Evolutionary conservation across 2,329 filamentous ascomycete genomes (phyloP).

Genomic region (Ophiocordyceps australis): DNA sequence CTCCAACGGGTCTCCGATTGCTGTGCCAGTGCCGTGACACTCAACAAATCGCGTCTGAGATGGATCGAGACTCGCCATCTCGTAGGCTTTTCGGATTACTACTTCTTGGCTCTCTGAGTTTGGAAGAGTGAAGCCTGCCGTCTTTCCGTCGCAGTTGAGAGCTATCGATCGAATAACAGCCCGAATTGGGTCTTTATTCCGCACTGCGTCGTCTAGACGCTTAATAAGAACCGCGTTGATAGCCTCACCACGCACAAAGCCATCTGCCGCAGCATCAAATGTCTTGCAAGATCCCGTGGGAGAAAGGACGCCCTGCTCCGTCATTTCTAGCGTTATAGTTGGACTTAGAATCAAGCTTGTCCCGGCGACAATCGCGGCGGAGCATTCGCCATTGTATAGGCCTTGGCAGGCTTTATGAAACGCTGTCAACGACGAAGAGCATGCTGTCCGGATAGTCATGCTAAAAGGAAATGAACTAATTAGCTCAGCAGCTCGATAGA

Average conservation of each 20-base stretch:
- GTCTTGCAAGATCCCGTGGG: conserved; percentile 10
- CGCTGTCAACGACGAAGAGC: conserved; percentile 10
- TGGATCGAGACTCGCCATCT: conserved; percentile 4
- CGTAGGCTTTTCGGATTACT: conserved; percentile 12
- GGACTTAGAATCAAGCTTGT: conserved; percentile 6
- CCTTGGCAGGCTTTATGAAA: conserved; percentile 10
- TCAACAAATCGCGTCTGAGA: conserved; percentile 6
- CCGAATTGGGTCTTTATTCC: conserved; percentile 13
- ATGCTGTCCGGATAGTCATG: conserved; percentile 13
- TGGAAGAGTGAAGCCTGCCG: conserved; percentile 20
- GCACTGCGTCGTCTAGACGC: conserved; percentile 18
- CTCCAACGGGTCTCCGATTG: conserved; percentile 19
- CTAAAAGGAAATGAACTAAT: no score
- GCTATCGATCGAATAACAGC: conserved; percentile 10
- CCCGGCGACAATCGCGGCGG: conserved; percentile 8
- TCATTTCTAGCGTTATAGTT: conserved; percentile 3
- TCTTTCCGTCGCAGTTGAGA: conserved; percentile 18
- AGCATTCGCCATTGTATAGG: conserved; percentile 7
- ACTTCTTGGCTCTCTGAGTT: conserved; percentile 10
- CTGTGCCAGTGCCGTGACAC: conserved; percentile 15
- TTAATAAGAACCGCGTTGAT: conserved; percentile 18
- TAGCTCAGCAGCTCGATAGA: not conserved
- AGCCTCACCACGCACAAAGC: conserved; percentile 25
- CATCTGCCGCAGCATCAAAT: conserved; percentile 13
- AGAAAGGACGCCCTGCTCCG: conserved; percentile 3